A percentile compares a stretch with the other conserved stretches of the same genome.
Conservation (phyloP, 257 asterid species). For the Solanum paucissectum region DNA sequence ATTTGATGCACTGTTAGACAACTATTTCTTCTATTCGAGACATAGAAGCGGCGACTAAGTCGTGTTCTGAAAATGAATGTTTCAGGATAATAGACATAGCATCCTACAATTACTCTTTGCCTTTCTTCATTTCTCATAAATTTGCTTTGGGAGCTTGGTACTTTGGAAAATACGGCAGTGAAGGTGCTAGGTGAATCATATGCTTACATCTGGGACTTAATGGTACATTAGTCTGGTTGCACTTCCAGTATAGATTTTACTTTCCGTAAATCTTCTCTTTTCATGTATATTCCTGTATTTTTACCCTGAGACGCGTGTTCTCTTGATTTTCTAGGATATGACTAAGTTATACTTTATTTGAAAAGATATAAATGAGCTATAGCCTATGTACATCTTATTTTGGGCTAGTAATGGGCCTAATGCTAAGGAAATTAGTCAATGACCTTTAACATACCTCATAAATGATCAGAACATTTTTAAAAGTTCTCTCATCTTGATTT, state of each 20-base stretch:
- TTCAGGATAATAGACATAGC: neutral
- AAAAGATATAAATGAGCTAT: neutral
- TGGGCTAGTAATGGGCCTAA: neutral
- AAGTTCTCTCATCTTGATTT: neutral
- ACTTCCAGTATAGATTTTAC: neutral
- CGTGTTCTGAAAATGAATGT: neutral
- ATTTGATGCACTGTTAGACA: neutral
- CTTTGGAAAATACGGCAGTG: neutral
- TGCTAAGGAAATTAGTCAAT: neutral
- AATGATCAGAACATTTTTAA: neutral
- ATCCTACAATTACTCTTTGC: neutral
- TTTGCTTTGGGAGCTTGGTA: neutral
- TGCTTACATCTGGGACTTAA: neutral
- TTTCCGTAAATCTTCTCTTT: neutral
- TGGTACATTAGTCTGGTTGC: neutral
- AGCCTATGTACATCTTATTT: neutral
- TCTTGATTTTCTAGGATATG: neutral
- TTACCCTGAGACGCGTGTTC: neutral
- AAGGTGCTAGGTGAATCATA: neutral
- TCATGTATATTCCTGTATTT: neutral
- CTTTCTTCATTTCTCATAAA: neutral
- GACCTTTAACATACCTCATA: neutral
- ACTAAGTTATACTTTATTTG: neutral
- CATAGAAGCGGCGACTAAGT: neutral
- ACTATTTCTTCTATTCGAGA: neutral